Conservation (phyloP, 352 stramenopile species). For the Phytophthora tubulina region DNA sequence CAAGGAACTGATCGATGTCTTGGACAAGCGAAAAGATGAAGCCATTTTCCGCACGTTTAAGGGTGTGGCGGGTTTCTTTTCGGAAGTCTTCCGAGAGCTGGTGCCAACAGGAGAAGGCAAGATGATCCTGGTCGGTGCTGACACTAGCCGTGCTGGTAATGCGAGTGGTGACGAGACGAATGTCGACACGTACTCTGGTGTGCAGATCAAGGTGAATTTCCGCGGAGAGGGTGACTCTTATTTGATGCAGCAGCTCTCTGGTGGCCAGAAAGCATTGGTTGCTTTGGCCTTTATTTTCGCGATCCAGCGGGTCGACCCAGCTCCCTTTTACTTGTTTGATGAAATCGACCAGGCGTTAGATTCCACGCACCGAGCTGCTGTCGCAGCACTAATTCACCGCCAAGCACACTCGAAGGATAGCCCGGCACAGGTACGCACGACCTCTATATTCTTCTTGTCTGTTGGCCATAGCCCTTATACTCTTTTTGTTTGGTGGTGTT, state of each 20-base stretch:
- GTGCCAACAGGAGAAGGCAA: constrained; percentile 97
- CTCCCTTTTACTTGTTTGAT: constrained; percentile 99
- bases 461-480: constrained; percentile 6
- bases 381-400: constrained; percentile 97
- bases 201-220: constrained; percentile 99
- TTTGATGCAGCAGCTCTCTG: constrained; percentile 98
- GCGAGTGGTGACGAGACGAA: constrained; percentile 39
- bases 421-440: constrained; percentile 91
- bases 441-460: constrained; percentile 2
- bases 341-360: constrained; percentile 99
- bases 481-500: constrained; percentile 7
- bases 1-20: constrained; percentile 90
- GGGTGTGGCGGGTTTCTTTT: constrained; percentile 98
- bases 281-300: constrained; percentile 99
- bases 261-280: constrained; percentile 99
- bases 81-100: constrained; percentile 98
- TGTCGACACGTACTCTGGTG: constrained; percentile 95
- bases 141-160: constrained; percentile 39
- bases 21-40: constrained; percentile 98
- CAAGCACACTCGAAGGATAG: constrained; percentile 96
- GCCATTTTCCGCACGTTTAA: constrained; percentile 99
- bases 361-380: constrained; percentile 96
- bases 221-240: constrained; percentile 96
- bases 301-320: constrained; percentile 98
- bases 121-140: constrained; percentile 96